A percentile compares a stretch with the other conserved stretches of the same genome.
phyloP scores from a whole-genome alignment of 2,329 filamentous ascomycete genomes.

The Calonectria crousiana region DNA sequence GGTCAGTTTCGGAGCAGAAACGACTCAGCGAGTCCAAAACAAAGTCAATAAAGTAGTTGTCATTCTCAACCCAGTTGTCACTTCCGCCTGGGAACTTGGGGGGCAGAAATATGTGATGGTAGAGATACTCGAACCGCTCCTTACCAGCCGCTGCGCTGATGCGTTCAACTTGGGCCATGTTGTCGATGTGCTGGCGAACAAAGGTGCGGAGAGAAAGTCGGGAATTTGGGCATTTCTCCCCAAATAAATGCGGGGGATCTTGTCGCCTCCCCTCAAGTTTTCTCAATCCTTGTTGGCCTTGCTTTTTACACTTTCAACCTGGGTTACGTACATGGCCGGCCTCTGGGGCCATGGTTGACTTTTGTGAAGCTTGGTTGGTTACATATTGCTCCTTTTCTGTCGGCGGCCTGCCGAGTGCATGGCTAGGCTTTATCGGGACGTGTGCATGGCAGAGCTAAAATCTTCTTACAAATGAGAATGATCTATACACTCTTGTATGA shows the following conservation, averaged over 20 bases:
- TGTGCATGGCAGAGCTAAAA: neutral
- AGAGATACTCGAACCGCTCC: slow-evolving; percentile 22
- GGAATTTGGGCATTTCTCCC: neutral
- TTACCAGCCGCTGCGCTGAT: neutral
- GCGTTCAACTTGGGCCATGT: neutral
- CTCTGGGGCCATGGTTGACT: neutral
- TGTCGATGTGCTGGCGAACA: neutral
- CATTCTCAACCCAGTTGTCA: slow-evolving; percentile 13
- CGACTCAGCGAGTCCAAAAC: slow-evolving; percentile 11
- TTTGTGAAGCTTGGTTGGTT: neutral
- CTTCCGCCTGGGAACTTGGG: slow-evolving; percentile 42
- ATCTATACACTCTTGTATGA: neutral
- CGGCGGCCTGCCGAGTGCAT: no score
- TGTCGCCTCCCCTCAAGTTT: neutral
- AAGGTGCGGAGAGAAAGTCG: neutral
- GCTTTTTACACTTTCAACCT: neutral
- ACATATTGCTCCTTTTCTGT: neutral
- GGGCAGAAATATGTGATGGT: slow-evolving; percentile 49
- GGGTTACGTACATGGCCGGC: neutral
- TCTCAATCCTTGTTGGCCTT: no score
- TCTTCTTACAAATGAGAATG: neutral
- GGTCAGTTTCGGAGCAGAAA: slow-evolving; percentile 4
- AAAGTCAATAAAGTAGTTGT: slow-evolving; percentile 13
- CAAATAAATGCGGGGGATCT: no score
- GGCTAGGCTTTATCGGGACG: neutral